A percentile compares a stretch with the other conserved stretches of the same genome.
Conservation (phyloP, 192 early-diverging fungal genomes). For the Podila minutissima region DNA sequence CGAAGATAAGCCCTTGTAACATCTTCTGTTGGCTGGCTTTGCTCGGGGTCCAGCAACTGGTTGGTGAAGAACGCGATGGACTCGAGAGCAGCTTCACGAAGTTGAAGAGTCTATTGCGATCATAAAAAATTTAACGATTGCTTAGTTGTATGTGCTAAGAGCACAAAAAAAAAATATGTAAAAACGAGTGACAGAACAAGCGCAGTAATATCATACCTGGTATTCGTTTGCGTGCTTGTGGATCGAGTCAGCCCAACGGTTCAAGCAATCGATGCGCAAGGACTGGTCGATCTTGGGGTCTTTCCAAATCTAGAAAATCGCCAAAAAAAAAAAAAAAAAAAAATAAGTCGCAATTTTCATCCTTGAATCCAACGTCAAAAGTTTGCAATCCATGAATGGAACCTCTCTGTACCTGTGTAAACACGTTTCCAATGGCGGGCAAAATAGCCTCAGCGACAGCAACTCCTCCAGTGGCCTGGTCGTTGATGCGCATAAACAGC, state of each 20-base stretch:
- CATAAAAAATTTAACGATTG: background rate
- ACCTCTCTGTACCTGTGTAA: conserved; percentile 52
- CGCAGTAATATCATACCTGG: conserved; percentile 39
- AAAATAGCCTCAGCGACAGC: conserved; percentile 64
- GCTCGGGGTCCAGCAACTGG: conserved; percentile 51
- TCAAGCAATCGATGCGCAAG: conserved; percentile 44
- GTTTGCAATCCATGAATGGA: background rate
- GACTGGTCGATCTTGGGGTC: conserved; percentile 24
- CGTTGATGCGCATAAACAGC: conserved; percentile 50
- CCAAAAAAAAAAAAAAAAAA: conserved; percentile 6
- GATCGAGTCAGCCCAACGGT: conserved; percentile 51
- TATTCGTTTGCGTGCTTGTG: conserved; percentile 55
- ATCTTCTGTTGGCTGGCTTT: conserved; percentile 47
- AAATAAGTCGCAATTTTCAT: background rate
- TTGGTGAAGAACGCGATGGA: conserved; percentile 51
- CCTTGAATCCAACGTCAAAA: background rate
- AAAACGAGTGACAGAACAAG: too few species aligned
- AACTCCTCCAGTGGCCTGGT: conserved; percentile 55
- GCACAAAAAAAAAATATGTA: too few species aligned
- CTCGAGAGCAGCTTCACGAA: conserved; percentile 62
- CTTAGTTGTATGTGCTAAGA: too few species aligned
- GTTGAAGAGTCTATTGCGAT: conserved; percentile 56
- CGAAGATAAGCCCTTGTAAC: conserved; percentile 47
- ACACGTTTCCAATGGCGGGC: conserved; percentile 63
- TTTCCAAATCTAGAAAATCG: conserved; percentile 28